Evolutionary conservation across 306 rosid genomes (phyloP), one percentile per base, ranked within the genome.

Genomic region (Potentilla sterilis): DNA sequence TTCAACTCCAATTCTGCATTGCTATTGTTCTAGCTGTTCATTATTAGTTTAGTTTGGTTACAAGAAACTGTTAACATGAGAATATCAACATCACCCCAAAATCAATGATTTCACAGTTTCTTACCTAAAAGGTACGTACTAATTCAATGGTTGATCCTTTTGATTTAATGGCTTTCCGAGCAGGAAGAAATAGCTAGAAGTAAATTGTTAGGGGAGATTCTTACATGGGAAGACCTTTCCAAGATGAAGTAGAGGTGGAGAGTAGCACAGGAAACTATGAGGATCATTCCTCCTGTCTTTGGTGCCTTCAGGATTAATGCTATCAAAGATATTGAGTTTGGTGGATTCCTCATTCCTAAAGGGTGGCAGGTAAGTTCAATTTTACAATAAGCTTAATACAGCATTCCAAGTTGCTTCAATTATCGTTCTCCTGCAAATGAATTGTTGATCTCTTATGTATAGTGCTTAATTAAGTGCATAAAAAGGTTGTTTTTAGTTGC

Each of bases 201-300:
- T 82, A 91, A 93, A 88, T 14, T 7, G 16, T 22, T 75, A 4
- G 89, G 90, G 49, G 89, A 88, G 72, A 16, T 82, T 15, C 83
- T 93, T 37, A 91, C 86, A 0, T 91, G 96, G 95, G 88, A 88
- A 83, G 97, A 93, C 84, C 85, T 91, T 68, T 58, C 84, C 64
- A 86, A 88, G 83, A 93, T 91, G 98, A 93, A 89, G 86, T 88
- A 84, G 87, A 89, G 96, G 22, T 91, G 98, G 93, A 84, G 79
- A 81, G 92, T 89, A 55, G 96, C 91, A 75, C 35, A 67, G 86
- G 97, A 93, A 80, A 91, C 89, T 43, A 76, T 93, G 47, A 86
- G 98, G 46, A 43, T 84, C 44, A 21, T 81, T 82, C 92, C 97
- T 83, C 98, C 93, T 2, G 2, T 86, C 24, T 89, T 86, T 73